Conservation (phyloP, 441 rosid genomes). For the Jatropha multifida region DNA sequence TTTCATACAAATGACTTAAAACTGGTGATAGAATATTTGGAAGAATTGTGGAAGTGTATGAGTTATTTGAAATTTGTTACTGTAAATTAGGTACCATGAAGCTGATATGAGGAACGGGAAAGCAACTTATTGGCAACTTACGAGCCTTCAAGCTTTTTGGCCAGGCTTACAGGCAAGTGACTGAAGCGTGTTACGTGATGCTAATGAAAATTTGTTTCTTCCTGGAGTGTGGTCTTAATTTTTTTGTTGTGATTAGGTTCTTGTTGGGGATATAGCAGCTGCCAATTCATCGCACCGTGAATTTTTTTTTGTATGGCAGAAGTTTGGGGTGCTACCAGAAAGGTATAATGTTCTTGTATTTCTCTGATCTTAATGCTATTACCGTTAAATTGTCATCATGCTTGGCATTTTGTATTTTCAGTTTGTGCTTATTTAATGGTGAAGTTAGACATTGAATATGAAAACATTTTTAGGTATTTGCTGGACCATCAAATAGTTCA, state of each 20-base stretch:
- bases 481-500: slow-evolving; percentile 84
- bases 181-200: slow-evolving; percentile 42
- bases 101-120: slow-evolving; percentile 94
- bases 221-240: slow-evolving; percentile 27
- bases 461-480: slow-evolving; percentile 54
- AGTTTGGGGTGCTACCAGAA: slow-evolving; percentile 88
- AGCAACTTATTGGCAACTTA: slow-evolving; percentile 98
- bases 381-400: neutral
- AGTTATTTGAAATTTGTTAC: slow-evolving; percentile 14
- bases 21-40: neutral
- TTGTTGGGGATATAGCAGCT: slow-evolving; percentile 86
- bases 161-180: slow-evolving; percentile 87
- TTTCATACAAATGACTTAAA: neutral
- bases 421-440: slow-evolving; percentile 19
- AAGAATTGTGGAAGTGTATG: neutral
- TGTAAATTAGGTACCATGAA: slow-evolving; percentile 80
- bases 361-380: slow-evolving; percentile 7
- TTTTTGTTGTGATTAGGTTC: slow-evolving; percentile 61
- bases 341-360: slow-evolving; percentile 39
- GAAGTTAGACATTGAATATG: slow-evolving; percentile 21
- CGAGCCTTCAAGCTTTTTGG: slow-evolving; percentile 99
- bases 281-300: slow-evolving; percentile 92
- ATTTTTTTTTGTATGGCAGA: slow-evolving; percentile 77
- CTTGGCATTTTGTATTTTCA: slow-evolving; percentile 13
- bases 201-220: slow-evolving; percentile 3